Conservation (phyloP, 2,329 filamentous ascomycete species). For the Aspergillus niger region DNA sequence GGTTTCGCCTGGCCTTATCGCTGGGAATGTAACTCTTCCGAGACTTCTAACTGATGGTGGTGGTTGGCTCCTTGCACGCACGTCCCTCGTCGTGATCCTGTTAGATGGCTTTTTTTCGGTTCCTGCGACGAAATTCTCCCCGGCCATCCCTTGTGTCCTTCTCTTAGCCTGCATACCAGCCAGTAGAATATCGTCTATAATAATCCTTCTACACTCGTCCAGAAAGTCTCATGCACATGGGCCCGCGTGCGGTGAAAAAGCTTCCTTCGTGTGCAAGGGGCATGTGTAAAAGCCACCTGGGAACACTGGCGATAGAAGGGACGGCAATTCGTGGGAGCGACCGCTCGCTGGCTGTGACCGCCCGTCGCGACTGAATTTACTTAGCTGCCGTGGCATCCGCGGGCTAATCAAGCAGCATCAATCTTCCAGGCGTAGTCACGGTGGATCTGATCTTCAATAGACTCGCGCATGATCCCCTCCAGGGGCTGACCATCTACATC, state of each 20-base stretch:
- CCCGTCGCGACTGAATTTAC: not conserved
- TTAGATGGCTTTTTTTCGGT: not conserved
- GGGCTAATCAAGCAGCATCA: conserved; percentile 33
- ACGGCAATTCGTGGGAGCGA: not conserved
- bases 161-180: not conserved
- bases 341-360: not conserved
- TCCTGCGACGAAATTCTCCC: not conserved
- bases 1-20: not conserved
- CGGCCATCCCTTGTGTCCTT: not conserved
- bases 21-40: not conserved
- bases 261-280: not conserved
- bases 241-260: not conserved
- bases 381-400: not conserved
- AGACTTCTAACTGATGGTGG: not conserved
- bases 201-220: not conserved
- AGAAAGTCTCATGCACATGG: conserved; percentile 6
- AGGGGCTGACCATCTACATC: conserved; percentile 48
- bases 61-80: not conserved
- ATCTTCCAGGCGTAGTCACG: conserved; percentile 43
- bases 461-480: conserved; percentile 63
- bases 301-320: not conserved
- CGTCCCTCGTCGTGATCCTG: conserved; percentile 3
- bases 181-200: not conserved
- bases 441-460: conserved; percentile 59
- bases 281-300: not conserved